These are phyloP conservation scores for Aspergillus kassunensis DNA, from an alignment of 495 filamentous ascomycete genomes.

Conservation along the genomic window DNA sequence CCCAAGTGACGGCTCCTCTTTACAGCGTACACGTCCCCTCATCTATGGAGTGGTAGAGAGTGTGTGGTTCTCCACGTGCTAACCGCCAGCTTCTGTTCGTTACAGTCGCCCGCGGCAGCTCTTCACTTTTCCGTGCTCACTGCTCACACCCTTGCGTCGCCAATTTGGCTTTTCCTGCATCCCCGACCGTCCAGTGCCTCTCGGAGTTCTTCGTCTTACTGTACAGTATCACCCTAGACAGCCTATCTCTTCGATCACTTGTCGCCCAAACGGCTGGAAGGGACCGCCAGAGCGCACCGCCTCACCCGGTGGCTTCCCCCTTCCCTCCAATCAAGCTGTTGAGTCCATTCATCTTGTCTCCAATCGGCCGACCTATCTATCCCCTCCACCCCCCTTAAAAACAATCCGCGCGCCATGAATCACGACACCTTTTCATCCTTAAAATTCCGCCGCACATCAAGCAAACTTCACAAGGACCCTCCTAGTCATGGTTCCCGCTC, in stretches of 20 bases:
- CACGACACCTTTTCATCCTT: constrained; percentile 40
- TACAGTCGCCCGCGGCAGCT: constrained; percentile 19
- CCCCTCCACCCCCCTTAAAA: constrained; percentile 16
- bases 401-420: constrained; percentile 41
- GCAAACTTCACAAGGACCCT: constrained; percentile 48
- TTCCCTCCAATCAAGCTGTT: constrained; percentile 24
- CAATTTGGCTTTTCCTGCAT: constrained; percentile 23
- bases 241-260: constrained; percentile 4
- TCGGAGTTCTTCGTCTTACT: constrained; percentile 19
- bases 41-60: too few species aligned
- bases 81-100: constrained; percentile 17
- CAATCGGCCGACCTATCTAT: constrained; percentile 17
- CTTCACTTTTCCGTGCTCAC: constrained; percentile 10
- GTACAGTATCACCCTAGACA: constrained; percentile 19
- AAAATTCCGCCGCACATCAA: constrained; percentile 46
- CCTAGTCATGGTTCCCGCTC: constrained; percentile 42
- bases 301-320: constrained; percentile 25
- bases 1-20: not conserved
- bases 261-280: constrained; percentile 17
- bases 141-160: constrained; percentile 20
- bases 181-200: constrained; percentile 14
- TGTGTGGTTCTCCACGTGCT: constrained; percentile 26
- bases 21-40: not conserved
- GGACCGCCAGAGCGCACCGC: constrained; percentile 25
- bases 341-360: constrained; percentile 12